These are phyloP conservation scores for Penicillium vulpinum DNA, from an alignment of 2,329 filamentous ascomycete species.

Conservation along the genomic window DNA sequence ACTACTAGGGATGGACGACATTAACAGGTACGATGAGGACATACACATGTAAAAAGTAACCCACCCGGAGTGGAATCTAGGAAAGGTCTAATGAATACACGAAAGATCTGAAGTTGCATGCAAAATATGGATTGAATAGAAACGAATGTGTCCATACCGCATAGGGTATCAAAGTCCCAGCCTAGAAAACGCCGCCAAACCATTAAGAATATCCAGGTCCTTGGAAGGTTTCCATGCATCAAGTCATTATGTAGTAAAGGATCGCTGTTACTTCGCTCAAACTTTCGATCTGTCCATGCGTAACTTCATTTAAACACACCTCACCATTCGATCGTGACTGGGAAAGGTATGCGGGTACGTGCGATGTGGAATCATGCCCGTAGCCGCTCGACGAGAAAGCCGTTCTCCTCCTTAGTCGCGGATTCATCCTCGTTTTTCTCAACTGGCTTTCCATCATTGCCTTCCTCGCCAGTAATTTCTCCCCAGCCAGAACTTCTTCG, in stretches of 20 bases:
- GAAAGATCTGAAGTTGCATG: conserved; percentile 9
- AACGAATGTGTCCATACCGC: conserved; percentile 19
- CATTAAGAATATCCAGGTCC: conserved; percentile 13
- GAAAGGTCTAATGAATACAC: conserved; percentile 7
- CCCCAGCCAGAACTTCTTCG: conserved; percentile 49
- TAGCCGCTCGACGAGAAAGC: conserved; percentile 14
- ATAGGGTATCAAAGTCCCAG: conserved; percentile 24
- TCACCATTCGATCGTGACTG: background rate
- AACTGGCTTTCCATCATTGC: conserved; percentile 31
- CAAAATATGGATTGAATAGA: conserved; percentile 11
- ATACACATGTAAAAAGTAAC: background rate
- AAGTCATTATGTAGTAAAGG: conserved; percentile 23
- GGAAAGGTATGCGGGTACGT: background rate
- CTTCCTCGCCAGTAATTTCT: conserved; percentile 43
- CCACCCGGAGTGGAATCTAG: background rate
- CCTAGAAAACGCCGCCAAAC: conserved; percentile 15
- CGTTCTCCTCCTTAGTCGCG: conserved; percentile 22
- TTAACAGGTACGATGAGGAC: background rate
- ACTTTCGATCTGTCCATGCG: conserved; percentile 7
- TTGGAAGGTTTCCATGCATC: conserved; percentile 16
- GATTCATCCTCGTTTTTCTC: conserved; percentile 37
- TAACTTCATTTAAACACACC: conserved; percentile 19
- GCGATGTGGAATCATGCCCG: conserved; percentile 7
- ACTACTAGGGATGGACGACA: background rate
- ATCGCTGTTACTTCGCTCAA: conserved; percentile 7